Evolutionary conservation across 192 early-diverging fungal species (phyloP), one percentile per base, ranked within the genome.

Genomic region (Fimicolochytrium jonesii): DNA sequence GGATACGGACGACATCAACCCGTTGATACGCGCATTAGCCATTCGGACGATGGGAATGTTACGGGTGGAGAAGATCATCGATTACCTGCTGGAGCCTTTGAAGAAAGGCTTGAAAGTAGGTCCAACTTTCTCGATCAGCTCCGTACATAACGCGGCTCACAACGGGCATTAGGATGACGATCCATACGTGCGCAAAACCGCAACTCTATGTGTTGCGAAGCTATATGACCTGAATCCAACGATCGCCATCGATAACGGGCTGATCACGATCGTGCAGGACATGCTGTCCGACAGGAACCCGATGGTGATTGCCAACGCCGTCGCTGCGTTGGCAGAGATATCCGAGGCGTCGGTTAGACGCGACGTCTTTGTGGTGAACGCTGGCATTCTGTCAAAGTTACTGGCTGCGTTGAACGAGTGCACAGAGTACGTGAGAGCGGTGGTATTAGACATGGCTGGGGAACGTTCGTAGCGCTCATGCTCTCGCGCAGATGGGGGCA

Each of bases 41-140:
- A 94, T 99, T 60, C 87, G 96, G 30, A 99, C 94, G 17, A 99
- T 99, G 96, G 94, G 95, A 29, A 97, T 93, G 69, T 73, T 99
- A 57, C 90, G 93, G 26, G 96, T 97, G 0, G 89, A 94, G 49
- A 91, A 93, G 69, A 93, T 99, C 37, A 79, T 95, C 26, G 95
- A 99, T 70, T 91, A 94, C 61, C 73, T 97, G 46, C 80, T 86
- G 39, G 94, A 97, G 51, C 95, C 95, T 2, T 80, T 99, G 41
- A 84, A 89, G 50, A 93, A 94, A 69, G 88, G 90, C 50, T 72
- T 99, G 34, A 77, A 75, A 68, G 85, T 86, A 64, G 30, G 36
- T 32, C 13, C 23, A 36, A 36, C 1, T 22, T 9, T 41, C 10
- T 13, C 25, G 17, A 28, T 59, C 6, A 20, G 32, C 4, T 17